Evolutionary conservation across 371 early-diverging fungal genomes (phyloP), one percentile per base, ranked within the genome.

Genomic region (Mycotypha africana): DNA sequence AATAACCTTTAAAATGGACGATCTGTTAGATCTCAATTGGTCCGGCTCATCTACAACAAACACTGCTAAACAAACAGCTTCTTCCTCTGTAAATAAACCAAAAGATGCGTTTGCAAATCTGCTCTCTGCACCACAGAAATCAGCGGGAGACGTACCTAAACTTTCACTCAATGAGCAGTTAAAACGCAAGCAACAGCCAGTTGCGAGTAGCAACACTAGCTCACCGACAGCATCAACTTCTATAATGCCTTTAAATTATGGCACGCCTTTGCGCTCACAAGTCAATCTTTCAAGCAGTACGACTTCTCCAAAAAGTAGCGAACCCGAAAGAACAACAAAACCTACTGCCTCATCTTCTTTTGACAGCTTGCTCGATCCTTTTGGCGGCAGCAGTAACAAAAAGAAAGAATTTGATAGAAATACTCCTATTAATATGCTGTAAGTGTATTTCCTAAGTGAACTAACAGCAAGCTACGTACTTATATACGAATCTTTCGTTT

Each of bases 371-470:
- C 26, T 73, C 9, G 53, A 62, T 38, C 64, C 73, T 31, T 64
- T 73, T 25, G 62, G 55, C 22, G 49, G 36, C 9, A 14, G 47
- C 24, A 42, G 26, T 12, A 16, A 35, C 16, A 46, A 53, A 14
- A 59, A 53, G 21, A 15, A 35, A 7, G 21, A 47, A 2, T 33
- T 43, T 25, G 47, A 55, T 20, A 60, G 34, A 32, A 58, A 45
- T 25, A 43, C 51, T 10, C 62, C 69, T 34, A 24, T 80, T 35
- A 69, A 80, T 38, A 58, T 70, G 36, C 42, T 80, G 80, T 77
- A 76, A 58, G 67, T 42, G 17, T 28, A 16, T n/a, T n/a, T n/a
- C n/a, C n/a, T n/a, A n/a, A n/a, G n/a, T n/a, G n/a, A n/a, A n/a
- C n/a, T n/a, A n/a, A n/a, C n/a, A n/a, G n/a, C n/a, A n/a, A n/a